phyloP scores from a whole-genome alignment of 164 flowering plant genomes.

The Umbellularia californica region DNA sequence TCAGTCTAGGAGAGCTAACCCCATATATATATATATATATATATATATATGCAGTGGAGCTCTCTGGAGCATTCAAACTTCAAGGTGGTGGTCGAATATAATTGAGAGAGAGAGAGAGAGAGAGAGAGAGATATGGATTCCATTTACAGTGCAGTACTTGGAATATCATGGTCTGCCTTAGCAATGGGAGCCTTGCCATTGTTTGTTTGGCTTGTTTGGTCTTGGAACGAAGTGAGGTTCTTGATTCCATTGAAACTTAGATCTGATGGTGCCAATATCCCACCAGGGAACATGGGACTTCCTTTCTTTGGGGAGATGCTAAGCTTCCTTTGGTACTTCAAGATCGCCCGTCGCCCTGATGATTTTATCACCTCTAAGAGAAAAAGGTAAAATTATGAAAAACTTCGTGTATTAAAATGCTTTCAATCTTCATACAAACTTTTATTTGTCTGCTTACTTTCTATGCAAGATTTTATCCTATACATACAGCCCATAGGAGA shows the following conservation, averaged over 20 bases:
- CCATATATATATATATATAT: not conserved
- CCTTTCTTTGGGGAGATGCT: conserved; percentile 45
- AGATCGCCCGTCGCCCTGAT: conserved; percentile 40
- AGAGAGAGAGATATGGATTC: conserved; percentile 10
- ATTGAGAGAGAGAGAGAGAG: conserved; percentile 3
- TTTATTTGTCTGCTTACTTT: too few species aligned
- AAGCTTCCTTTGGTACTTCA: conserved; percentile 54
- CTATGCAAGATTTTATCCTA: too few species aligned
- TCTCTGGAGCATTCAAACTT: too few species aligned
- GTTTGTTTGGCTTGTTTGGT: conserved; percentile 16
- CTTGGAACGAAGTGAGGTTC: conserved; percentile 24
- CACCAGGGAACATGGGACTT: conserved; percentile 48
- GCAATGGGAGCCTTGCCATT: conserved; percentile 9
- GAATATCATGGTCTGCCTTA: conserved; percentile 3
- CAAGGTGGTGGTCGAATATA: too few species aligned
- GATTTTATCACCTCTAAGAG: conserved; percentile 41
- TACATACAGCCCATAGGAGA: too few species aligned
- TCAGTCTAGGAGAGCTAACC: too few species aligned
- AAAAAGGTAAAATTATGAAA: conserved; percentile 17
- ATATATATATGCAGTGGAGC: too few species aligned
- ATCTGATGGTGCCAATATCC: conserved; percentile 20
- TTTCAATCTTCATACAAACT: too few species aligned
- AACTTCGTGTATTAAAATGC: too few species aligned
- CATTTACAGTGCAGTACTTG: too few species aligned
- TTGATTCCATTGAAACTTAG: conserved; percentile 3